Conservation (phyloP, 2,329 filamentous ascomycete species). For the Arthrobotrys megalospora region DNA sequence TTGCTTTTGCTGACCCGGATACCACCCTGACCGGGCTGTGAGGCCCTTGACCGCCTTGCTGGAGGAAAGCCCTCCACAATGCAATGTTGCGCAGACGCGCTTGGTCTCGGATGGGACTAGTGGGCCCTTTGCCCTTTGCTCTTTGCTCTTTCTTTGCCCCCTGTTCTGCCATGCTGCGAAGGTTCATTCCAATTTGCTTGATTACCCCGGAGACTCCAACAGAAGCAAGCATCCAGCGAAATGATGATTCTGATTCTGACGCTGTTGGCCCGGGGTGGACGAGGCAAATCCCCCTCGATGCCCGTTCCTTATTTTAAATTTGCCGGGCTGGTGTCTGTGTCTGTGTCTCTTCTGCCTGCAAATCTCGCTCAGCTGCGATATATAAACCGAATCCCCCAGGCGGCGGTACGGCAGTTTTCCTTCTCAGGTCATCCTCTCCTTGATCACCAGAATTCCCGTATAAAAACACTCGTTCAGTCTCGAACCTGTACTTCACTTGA, state of each 20-base stretch:
- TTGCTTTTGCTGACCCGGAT: constrained; percentile 45
- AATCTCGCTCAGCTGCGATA: constrained; percentile 42
- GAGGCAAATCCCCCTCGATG: constrained; percentile 20
- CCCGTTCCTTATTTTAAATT: constrained; percentile 59
- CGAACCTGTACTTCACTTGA: constrained; percentile 30
- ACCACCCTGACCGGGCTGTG: constrained; percentile 47
- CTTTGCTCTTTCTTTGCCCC: too few species aligned
- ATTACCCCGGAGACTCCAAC: constrained; percentile 40
- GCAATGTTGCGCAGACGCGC: constrained; percentile 44
- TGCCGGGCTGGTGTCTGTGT: constrained; percentile 22
- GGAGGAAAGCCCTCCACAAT: constrained; percentile 21
- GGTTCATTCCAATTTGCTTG: constrained; percentile 44
- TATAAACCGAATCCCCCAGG: constrained; percentile 48
- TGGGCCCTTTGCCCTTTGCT: constrained; percentile 11
- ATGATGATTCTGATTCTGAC: constrained; percentile 7
- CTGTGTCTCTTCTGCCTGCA: constrained; percentile 19
- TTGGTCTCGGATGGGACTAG: constrained; percentile 37
- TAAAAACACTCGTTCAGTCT: constrained; percentile 53
- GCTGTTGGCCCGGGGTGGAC: background rate
- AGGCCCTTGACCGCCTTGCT: constrained; percentile 37
- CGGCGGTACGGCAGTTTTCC: constrained; percentile 1
- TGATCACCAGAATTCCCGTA: constrained; percentile 16
- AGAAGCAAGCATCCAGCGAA: background rate
- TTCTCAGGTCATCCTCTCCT: constrained; percentile 51
- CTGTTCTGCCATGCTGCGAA: constrained; percentile 1